A percentile compares a stretch with the other conserved stretches of the same genome.
Evolutionary conservation across 1,284 basidiomycete genomes (phyloP).

Genomic region (Sphaerobolus stellatus): DNA sequence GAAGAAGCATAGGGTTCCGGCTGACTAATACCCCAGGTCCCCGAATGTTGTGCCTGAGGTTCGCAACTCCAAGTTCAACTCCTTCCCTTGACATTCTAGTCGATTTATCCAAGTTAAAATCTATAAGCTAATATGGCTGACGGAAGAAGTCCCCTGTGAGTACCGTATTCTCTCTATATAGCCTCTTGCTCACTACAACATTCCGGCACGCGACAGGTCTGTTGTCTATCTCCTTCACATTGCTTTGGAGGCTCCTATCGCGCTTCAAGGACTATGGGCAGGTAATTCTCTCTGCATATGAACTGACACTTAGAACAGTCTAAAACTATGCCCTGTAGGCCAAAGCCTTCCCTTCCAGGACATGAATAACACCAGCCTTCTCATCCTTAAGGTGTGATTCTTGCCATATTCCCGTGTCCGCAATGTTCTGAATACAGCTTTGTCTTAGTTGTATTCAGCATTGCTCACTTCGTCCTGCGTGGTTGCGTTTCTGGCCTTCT

Average conservation of each 20-base stretch:
- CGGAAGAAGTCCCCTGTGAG: conserved; percentile 18
- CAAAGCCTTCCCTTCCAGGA: conserved; percentile 67
- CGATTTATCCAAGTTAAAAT: too few species aligned
- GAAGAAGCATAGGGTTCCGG: too few species aligned
- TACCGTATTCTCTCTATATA: background rate
- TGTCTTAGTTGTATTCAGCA: conserved; percentile 59
- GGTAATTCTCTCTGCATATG: conserved; percentile 30
- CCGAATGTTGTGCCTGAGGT: too few species aligned
- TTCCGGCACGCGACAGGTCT: conserved; percentile 48
- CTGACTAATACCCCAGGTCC: background rate
- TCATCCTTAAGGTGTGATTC: conserved; percentile 64
- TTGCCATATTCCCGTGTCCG: background rate
- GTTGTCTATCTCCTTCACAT: conserved; percentile 74
- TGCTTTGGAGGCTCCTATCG: conserved; percentile 72
- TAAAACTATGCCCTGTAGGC: background rate
- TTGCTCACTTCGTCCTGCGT: conserved; percentile 59
- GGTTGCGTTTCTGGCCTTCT: conserved; percentile 56
- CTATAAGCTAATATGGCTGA: background rate
- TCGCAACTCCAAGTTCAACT: too few species aligned
- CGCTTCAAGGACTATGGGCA: conserved; percentile 68
- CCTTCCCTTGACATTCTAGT: too few species aligned
- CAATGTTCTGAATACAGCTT: background rate
- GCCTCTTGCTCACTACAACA: too few species aligned
- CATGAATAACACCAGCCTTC: conserved; percentile 75
- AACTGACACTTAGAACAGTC: background rate